Evolutionary conservation across 1,284 basidiomycete species (phyloP).

Genomic region (Veloboletus limbatus): DNA sequence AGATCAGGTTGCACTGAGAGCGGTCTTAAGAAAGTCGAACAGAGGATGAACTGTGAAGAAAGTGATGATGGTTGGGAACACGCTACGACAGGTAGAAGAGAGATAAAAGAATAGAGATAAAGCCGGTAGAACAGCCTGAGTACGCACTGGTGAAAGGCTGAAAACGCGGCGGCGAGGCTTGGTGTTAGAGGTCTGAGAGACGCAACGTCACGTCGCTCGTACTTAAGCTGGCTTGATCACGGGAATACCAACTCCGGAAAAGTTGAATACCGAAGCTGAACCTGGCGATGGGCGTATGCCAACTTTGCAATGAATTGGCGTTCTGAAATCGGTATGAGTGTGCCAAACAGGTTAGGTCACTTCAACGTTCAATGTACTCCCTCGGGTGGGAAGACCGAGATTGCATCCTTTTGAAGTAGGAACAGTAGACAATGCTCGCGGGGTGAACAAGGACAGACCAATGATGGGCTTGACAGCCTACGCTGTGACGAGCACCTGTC

Average conservation of each 20-base stretch:
- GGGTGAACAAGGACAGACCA: background rate
- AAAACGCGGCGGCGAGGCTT: too few species aligned
- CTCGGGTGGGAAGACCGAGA: background rate
- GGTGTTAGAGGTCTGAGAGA: background rate
- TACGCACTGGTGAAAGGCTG: background rate
- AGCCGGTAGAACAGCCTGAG: background rate
- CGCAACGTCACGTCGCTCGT: too few species aligned
- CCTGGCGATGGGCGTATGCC: background rate
- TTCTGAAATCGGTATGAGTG: background rate
- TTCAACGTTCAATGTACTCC: background rate
- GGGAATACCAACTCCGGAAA: too few species aligned
- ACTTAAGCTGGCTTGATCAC: background rate
- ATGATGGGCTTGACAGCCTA: background rate
- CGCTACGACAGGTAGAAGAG: background rate
- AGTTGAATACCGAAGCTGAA: background rate
- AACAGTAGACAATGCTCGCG: background rate
- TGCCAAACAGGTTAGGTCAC: background rate
- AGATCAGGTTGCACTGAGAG: background rate
- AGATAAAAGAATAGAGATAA: background rate
- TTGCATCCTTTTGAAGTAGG: background rate
- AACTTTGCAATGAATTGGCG: conserved; percentile 4
- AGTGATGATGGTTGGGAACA: background rate
- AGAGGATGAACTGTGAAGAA: too few species aligned
- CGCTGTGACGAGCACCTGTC: background rate
- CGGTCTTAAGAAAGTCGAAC: conserved; percentile 5